Percentiles rank a stretch among this genome's conserved stretches.
Conservation (phyloP, 768 basidiomycete genomes). For the Boletus vinaceobasis region DNA sequence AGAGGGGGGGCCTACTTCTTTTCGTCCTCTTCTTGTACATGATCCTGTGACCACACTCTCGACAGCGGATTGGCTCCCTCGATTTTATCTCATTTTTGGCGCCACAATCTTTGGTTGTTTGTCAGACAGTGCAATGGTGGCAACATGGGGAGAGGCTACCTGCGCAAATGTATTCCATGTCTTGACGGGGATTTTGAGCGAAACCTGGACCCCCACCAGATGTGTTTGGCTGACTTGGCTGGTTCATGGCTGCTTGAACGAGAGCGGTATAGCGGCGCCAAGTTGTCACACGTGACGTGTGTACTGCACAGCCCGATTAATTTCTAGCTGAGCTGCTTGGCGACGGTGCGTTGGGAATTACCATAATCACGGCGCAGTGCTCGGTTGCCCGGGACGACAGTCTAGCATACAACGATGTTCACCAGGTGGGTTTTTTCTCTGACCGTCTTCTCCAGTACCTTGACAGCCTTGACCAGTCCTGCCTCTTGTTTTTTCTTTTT, state of each 20-base stretch:
- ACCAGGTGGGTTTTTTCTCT: background rate
- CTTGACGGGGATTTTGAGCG: slow-evolving; percentile 43
- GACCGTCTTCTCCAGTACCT: background rate
- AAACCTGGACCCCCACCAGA: slow-evolving; percentile 33
- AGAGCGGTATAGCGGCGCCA: background rate
- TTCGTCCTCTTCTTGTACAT: slow-evolving; percentile 98
- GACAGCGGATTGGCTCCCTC: slow-evolving; percentile 90
- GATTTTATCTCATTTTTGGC: slow-evolving; percentile 89
- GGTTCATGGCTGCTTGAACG: slow-evolving; percentile 35
- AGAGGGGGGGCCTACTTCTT: slow-evolving; percentile 61
- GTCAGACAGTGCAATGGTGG: slow-evolving; percentile 11
- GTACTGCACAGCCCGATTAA: slow-evolving; percentile 6
- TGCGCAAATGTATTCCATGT: slow-evolving; percentile 87
- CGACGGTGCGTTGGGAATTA: slow-evolving; percentile 15
- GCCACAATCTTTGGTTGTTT: slow-evolving; percentile 67
- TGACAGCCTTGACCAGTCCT: background rate
- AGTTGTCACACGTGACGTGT: slow-evolving; percentile 14
- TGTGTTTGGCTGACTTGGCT: slow-evolving; percentile 31
- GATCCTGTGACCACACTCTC: slow-evolving; percentile 96
- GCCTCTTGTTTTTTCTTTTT: background rate
- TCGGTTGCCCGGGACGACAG: slow-evolving; percentile 12
- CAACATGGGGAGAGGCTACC: slow-evolving; percentile 43
- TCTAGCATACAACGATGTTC: background rate
- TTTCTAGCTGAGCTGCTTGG: background rate
- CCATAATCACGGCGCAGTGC: slow-evolving; percentile 12